Evolutionary conservation across 345 rosid species (phyloP).

Genomic region (Camelina laxa): DNA sequence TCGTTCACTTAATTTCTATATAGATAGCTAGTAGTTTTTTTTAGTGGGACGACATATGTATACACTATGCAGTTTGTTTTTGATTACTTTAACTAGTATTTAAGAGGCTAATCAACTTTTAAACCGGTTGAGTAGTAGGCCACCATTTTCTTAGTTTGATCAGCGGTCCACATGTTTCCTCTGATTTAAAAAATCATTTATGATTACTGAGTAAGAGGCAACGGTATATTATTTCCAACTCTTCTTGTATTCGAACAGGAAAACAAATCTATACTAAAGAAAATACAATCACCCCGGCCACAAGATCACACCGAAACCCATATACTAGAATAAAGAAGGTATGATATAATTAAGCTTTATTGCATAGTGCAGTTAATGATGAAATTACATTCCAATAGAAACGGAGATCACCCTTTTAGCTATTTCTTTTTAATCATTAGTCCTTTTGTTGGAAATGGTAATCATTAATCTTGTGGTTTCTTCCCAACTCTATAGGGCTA

Average conservation of each 20-base stretch:
- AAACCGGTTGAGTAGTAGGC: constrained; percentile 10
- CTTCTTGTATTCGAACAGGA: background rate
- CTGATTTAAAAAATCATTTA: background rate
- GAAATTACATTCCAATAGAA: constrained; percentile 25
- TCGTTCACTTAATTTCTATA: background rate
- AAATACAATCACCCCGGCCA: constrained; percentile 5
- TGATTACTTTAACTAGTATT: background rate
- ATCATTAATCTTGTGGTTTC: constrained; percentile 1
- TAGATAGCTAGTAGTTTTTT: background rate
- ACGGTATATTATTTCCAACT: background rate
- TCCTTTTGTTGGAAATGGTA: background rate
- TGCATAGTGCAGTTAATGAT: constrained; percentile 13
- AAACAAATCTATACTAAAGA: background rate
- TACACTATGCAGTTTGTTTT: background rate
- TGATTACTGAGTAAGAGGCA: no score
- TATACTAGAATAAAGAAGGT: background rate
- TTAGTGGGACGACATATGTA: constrained; percentile 11
- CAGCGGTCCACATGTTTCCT: background rate
- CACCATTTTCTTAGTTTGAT: constrained; percentile 1
- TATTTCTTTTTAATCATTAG: constrained; percentile 5
- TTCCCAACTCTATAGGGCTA: background rate
- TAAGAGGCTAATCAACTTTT: constrained; percentile 1
- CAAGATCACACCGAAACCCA: constrained; percentile 4
- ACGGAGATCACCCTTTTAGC: constrained; percentile 22
- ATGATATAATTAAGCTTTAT: constrained; percentile 16